Evolutionary conservation across 163 green algal species (phyloP), one percentile per base, ranked within the genome.

Genomic region (Coccomyxa subellipsoidea): DNA sequence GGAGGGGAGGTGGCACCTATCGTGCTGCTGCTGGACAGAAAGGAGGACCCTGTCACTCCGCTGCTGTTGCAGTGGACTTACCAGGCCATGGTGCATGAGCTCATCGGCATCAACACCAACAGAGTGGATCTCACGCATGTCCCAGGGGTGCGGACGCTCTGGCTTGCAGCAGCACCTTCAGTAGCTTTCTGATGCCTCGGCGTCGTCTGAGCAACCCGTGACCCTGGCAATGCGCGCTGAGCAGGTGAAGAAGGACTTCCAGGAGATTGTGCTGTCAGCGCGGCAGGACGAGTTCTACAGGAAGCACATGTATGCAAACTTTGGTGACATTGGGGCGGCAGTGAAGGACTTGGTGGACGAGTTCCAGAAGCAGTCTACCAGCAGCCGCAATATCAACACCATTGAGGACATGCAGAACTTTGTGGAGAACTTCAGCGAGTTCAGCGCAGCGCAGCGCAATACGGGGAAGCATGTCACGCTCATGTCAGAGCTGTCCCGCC

Each of bases 61-160:
- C 90, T 99, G 73, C 93, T 99, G 10, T 91, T 88, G 35, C 96
- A 99, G 88, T 98, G 95, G 95, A 98, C 95, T 0, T 95, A 94
- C 80, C 92, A 95, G 85, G 96, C 96, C 39, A 99, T 99, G 96
- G 90, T 98, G 35, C 96, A 99, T 82, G 96, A 99, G 90, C 89
- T 99, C 35, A 53, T 99, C 2, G 95, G 94, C 31, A 92, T 99
- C 7, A 27, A 85, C 5, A 89, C 92, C 87, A 98, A 97, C 88
- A 92, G 90, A 0, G 90, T 96, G 8, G 84, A 92, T 72, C 87
- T 99, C 38, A 89, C 32, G 27, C 76, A 91, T 18, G 83, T 89
- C 38, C 75, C 83, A 70, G 91, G 84, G 80, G 81, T 88, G 54
- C 73, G 79, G 18, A 32, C 8, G n/a, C n/a, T n/a, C 69, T 76